Evolutionary conservation across 768 basidiomycete genomes (phyloP).

Genomic region (Lactifluus pinguis): DNA sequence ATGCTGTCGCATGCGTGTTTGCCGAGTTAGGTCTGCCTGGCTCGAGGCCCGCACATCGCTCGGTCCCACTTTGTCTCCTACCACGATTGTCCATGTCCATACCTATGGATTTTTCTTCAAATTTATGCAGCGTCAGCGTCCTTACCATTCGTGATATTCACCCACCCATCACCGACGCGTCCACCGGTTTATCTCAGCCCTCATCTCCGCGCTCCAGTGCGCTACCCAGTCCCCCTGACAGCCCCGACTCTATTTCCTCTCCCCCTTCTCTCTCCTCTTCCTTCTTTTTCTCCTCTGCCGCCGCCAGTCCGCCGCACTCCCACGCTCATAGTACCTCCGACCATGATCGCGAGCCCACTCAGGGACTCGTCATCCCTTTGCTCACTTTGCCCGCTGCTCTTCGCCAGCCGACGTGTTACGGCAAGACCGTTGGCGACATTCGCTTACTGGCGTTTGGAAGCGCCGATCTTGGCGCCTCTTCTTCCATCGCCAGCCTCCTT

Average conservation of each 20-base stretch:
- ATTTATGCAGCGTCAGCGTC: constrained; percentile 11
- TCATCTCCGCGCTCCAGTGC: constrained; percentile 39
- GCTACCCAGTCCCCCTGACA: constrained; percentile 51
- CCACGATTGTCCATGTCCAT: neutral
- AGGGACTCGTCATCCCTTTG: constrained; percentile 62
- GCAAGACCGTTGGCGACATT: constrained; percentile 57
- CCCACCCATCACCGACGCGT: neutral
- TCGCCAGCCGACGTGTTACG: constrained; percentile 55
- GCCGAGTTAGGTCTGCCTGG: neutral
- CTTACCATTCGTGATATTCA: constrained; percentile 14
- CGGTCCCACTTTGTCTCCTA: neutral
- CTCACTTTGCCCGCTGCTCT: constrained; percentile 53
- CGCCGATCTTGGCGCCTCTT: constrained; percentile 36
- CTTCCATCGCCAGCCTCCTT: constrained; percentile 40
- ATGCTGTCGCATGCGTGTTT: neutral
- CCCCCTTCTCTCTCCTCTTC: constrained; percentile 65
- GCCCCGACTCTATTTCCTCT: constrained; percentile 58
- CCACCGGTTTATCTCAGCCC: constrained; percentile 29
- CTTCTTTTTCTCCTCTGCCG: constrained; percentile 71
- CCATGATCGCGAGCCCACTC: constrained; percentile 28
- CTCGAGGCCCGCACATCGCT: neutral
- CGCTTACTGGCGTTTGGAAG: constrained; percentile 46
- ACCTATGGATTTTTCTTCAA: constrained; percentile 12
- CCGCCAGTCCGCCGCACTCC: constrained; percentile 52
- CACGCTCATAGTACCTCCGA: constrained; percentile 32